Conservation (phyloP, 164 flowering plant genomes). For the Echeveria elegans region DNA sequence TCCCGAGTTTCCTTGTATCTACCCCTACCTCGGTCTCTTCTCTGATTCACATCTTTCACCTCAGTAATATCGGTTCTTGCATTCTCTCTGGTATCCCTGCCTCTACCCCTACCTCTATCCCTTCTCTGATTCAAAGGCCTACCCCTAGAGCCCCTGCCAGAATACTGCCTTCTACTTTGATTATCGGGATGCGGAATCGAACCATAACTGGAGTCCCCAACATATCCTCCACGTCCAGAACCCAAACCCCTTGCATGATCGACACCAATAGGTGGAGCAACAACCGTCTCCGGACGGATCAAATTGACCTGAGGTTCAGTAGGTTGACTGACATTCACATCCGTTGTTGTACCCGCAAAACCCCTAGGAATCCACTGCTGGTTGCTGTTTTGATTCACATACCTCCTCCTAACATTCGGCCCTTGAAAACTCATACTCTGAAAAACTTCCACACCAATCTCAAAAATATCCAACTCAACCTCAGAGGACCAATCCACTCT, state of each 20-base stretch:
- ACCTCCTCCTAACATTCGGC: conserved; percentile 38
- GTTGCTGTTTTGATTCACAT: conserved; percentile 21
- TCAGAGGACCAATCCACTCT: background rate
- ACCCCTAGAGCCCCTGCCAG: conserved; percentile 14
- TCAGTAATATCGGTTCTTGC: too few relatives aligned
- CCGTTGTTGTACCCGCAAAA: conserved; percentile 14
- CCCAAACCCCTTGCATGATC: too few relatives aligned
- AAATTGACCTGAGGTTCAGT: conserved; percentile 11
- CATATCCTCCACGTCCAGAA: conserved; percentile 14
- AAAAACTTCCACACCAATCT: background rate
- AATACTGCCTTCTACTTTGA: conserved; percentile 22
- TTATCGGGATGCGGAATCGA: conserved; percentile 7
- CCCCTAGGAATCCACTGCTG: conserved; percentile 68
- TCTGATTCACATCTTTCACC: too few relatives aligned
- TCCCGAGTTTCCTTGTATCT: conserved; percentile 9
- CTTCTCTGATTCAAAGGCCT: conserved; percentile 18
- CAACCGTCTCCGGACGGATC: conserved; percentile 6
- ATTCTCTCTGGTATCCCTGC: too few relatives aligned
- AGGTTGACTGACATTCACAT: conserved; percentile 10
- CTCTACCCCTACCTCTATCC: conserved; percentile 16
- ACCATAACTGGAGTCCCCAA: conserved; percentile 12
- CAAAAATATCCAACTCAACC: too few relatives aligned
- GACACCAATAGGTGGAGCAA: background rate
- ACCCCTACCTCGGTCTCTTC: too few relatives aligned
- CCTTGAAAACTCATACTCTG: conserved; percentile 45